Evolutionary conservation across 805 yeast species (phyloP), one percentile per base, ranked within the genome.

Genomic region (Nakazawaea laoshanensis): DNA sequence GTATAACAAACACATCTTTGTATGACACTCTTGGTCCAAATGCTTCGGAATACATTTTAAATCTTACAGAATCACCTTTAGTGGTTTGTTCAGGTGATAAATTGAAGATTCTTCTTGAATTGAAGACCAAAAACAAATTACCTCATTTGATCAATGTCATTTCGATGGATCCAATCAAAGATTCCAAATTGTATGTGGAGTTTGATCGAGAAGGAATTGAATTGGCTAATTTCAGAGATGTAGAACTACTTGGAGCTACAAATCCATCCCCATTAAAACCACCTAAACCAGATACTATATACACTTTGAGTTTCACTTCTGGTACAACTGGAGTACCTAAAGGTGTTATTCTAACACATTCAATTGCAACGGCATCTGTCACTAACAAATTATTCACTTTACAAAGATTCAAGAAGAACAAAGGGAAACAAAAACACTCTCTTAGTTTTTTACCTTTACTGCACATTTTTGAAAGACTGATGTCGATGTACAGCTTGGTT

Each of bases 311-410:
- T 19, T 64, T 63, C 43, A 64, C 84, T 11, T 74, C 81, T 1
- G 85, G 85, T 33, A 77, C 85, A 14, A 75, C 83, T n/a, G 89
- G 92, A 37, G 70, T 77, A 26, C 85, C 89, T 40, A 83, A 82
- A 59, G 89, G 89, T 45, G 89, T 79, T 17, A 71, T 75, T 24
- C 59, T 79, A 40, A 64, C 71, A 19, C 87, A 81, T 42, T 53
- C 51, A 30, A 77, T 74, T 42, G 63, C 71, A 10, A 57, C 57
- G 6, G 48, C 65, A 17, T 63, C 63, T 33, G 45, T 52, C 12
- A 45, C 57, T 8, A n/a, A n/a, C n/a, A n/a, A n/a, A n/a, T n/a
- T n/a, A n/a, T 52, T 50, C 7, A 48, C 31, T 19, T 19, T n/a
- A 18, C 10, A 18, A 9, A 29, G 28, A 19, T n/a, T 30, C n/a